Evolutionary conservation across 2,329 filamentous ascomycete genomes (phyloP), one percentile per base, ranked within the genome.

Genomic region (Didymella sp.): DNA sequence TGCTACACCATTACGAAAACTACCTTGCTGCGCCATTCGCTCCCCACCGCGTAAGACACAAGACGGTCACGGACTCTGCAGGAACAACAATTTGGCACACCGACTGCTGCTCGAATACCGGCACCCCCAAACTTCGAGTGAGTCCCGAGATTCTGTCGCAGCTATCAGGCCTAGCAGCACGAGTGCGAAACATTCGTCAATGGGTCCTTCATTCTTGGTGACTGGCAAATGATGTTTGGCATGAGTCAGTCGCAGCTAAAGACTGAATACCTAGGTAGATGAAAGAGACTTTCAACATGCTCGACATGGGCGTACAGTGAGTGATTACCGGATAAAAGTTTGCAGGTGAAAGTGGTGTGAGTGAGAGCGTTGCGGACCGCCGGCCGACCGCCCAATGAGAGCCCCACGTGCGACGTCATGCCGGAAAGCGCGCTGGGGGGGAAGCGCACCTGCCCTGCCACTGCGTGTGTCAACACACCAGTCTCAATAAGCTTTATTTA

Each of bases 401-500:
- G 38, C 41, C 61, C 58, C 63, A 66, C 63, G 60, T 68, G 63
- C 67, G 64, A 68, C 66, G 67, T 58, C 59, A 53, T 70, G 63
- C 53, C 48, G n/a, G n/a, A n/a, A n/a, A n/a, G n/a, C n/a, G n/a
- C n/a, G n/a, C n/a, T n/a, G n/a, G n/a, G n/a, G n/a, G n/a, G n/a
- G n/a, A n/a, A n/a, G n/a, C n/a, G n/a, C n/a, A n/a, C n/a, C n/a
- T n/a, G n/a, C n/a, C n/a, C n/a, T n/a, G n/a, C n/a, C n/a, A n/a
- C n/a, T n/a, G n/a, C n/a, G n/a, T n/a, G 41, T 66, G 69, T 68
- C 69, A 71, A 59, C 68, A 63, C 63, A 70, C 57, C 55, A 56
- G 30, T 52, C 43, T 47, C 58, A 62, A 51, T 58, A 64, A 63
- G 50, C 37, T 58, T 67, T 70, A 65, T 68, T 69, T 65, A 62